These are phyloP conservation scores for Acanthamoeba sp. DNA, from an alignment of 208 protist species.

Conservation along the genomic window DNA sequence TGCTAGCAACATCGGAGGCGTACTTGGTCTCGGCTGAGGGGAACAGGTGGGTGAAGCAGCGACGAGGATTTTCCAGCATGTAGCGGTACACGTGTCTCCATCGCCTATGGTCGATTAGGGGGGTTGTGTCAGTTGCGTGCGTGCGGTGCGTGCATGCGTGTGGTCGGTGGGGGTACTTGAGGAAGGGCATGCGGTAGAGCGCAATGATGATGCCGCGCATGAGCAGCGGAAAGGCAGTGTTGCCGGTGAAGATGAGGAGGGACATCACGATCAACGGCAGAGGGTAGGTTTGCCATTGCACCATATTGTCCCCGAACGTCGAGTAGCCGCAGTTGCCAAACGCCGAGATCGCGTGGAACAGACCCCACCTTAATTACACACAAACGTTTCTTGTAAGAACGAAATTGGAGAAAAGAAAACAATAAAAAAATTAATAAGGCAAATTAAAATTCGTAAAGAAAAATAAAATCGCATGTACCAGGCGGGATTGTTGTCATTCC, in stretches of 20 bases:
- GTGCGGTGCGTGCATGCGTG: no score
- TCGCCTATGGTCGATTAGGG: background rate
- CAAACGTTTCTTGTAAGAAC: background rate
- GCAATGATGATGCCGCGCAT: background rate
- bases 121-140: no score
- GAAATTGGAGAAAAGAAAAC: no score
- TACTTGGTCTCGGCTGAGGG: constrained; percentile 24
- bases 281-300: constrained; percentile 20
- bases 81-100: constrained; percentile 21
- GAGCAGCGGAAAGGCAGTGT: constrained; percentile 39
- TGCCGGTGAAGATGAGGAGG: constrained; percentile 21
- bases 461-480: no score
- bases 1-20: no score
- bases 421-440: no score
- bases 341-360: constrained; percentile 40
- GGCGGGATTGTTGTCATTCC: constrained; percentile 15
- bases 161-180: background rate
- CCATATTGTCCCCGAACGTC: constrained; percentile 34
- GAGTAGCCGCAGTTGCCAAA: constrained; percentile 61
- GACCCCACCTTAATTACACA: constrained; percentile 29
- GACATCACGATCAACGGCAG: constrained; percentile 43
- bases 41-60: constrained; percentile 63
- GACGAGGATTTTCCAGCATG: constrained; percentile 45
- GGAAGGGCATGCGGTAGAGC: background rate
- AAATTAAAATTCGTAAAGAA: no score